Percentiles rank a stretch among this genome's conserved stretches.
Evolutionary conservation across 2,329 filamentous ascomycete species (phyloP).

Genomic region (Ilyonectria robusta): DNA sequence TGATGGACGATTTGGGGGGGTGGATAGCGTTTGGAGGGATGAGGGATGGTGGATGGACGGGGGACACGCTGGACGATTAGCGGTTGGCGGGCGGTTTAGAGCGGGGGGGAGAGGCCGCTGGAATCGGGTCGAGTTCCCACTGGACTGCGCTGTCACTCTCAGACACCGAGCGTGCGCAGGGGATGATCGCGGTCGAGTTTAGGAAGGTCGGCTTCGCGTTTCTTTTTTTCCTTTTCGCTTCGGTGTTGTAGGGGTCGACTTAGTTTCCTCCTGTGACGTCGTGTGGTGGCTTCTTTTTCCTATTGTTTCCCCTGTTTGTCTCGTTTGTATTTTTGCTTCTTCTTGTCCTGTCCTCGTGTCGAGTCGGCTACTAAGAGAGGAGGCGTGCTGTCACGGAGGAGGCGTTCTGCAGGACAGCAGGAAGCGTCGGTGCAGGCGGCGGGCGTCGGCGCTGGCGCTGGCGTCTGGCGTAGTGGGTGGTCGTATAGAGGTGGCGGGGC

Average conservation of each 20-base stretch:
- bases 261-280: neutral
- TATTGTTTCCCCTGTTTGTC: neutral
- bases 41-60: constrained; percentile 16
- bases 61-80: constrained; percentile 5
- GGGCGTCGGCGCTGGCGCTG: constrained; percentile 7
- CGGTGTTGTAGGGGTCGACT: neutral
- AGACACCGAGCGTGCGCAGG: neutral
- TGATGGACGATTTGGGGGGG: constrained; percentile 22
- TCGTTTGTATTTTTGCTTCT: neutral
- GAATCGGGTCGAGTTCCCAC: neutral
- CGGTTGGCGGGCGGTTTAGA: constrained; percentile 4
- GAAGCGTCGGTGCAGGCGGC: neutral
- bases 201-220: neutral
- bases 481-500: constrained; percentile 18
- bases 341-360: neutral
- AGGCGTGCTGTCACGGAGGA: neutral
- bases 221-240: neutral
- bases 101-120: neutral
- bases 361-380: neutral
- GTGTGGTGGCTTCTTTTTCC: too few relatives aligned
- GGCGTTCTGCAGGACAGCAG: constrained; percentile 2
- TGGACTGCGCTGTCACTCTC: constrained; percentile 6
- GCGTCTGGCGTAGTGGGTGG: constrained; percentile 4
- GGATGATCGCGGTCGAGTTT: constrained; percentile 4
- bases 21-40: constrained; percentile 22